phyloP scores from a whole-genome alignment of 2,329 filamentous ascomycete species.

The Neofusicoccum ribis region DNA sequence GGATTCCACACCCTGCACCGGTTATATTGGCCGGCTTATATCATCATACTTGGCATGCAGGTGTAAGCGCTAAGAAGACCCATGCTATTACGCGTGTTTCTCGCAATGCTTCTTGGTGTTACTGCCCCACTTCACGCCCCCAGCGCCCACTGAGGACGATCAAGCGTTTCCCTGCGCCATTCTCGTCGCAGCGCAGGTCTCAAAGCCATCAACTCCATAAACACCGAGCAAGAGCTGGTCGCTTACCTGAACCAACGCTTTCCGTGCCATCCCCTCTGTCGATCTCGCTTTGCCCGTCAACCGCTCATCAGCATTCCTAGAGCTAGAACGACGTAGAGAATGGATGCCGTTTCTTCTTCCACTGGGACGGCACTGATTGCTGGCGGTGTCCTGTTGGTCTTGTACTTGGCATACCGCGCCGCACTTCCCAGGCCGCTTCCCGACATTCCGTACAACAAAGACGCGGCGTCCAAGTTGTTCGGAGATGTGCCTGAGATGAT shows the following conservation, averaged over 20 bases:
- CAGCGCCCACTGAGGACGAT: background rate
- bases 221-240: too few relatives aligned
- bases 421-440: slow-evolving; percentile 46
- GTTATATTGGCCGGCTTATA: background rate
- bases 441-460: slow-evolving; percentile 49
- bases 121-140: too few relatives aligned
- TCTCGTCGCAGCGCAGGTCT: too few relatives aligned
- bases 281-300: background rate
- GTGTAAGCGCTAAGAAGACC: background rate
- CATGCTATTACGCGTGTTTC: background rate
- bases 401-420: slow-evolving; percentile 25
- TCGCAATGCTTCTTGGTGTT: background rate
- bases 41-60: background rate
- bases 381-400: slow-evolving; percentile 12
- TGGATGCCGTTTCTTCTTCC: background rate
- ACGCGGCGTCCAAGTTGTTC: slow-evolving; percentile 37
- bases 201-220: too few relatives aligned
- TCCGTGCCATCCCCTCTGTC: background rate
- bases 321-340: background rate
- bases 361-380: background rate
- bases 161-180: background rate
- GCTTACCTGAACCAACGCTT: too few relatives aligned
- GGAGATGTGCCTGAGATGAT: slow-evolving; percentile 49
- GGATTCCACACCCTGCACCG: background rate
- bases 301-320: background rate